phyloP scores from a whole-genome alignment of 805 yeast species.

The Candida adriatica region DNA sequence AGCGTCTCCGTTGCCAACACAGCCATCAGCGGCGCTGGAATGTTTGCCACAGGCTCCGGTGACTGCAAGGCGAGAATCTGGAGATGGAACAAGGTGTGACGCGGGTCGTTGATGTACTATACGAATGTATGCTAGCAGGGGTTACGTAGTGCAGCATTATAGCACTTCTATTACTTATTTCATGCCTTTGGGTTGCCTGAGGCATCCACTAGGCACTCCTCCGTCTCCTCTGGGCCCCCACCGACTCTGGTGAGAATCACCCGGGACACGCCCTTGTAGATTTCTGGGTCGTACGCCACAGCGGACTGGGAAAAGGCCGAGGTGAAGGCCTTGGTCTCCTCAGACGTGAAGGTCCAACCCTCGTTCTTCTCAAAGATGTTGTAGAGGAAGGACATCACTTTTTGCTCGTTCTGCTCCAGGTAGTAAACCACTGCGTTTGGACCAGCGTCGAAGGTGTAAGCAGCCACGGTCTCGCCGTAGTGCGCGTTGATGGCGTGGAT shows the following conservation, averaged over 20 bases:
- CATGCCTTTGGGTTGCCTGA: slow-evolving; percentile 54
- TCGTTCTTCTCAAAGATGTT: slow-evolving; percentile 48
- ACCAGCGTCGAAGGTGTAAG: slow-evolving; percentile 98
- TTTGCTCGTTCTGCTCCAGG: slow-evolving; percentile 64
- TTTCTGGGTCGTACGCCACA: slow-evolving; percentile 40
- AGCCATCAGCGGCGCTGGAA: slow-evolving; percentile 64
- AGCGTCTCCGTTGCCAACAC: slow-evolving; percentile 87
- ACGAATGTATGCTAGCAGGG: too few species aligned
- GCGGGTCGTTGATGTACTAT: too few species aligned
- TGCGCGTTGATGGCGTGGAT: slow-evolving; percentile 70
- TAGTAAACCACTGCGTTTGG: slow-evolving; percentile 97
- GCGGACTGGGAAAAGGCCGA: slow-evolving; percentile 25
- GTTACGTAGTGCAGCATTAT: not conserved
- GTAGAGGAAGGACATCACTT: slow-evolving; percentile 64
- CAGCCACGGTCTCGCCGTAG: slow-evolving; percentile 60
- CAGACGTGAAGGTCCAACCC: slow-evolving; percentile 56
- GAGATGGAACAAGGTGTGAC: slow-evolving; percentile 59
- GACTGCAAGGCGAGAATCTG: slow-evolving; percentile 97
- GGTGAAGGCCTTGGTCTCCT: slow-evolving; percentile 21
- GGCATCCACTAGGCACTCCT: slow-evolving; percentile 48
- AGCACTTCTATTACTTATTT: not conserved
- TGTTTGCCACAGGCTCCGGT: slow-evolving; percentile 96
- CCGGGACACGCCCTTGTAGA: slow-evolving; percentile 69
- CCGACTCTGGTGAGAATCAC: slow-evolving; percentile 85
- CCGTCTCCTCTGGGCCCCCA: slow-evolving; percentile 68